Percentiles rank a stretch among this genome's conserved stretches.
Evolutionary conservation across 805 yeast genomes (phyloP).

Genomic region (Candida chauliodis): DNA sequence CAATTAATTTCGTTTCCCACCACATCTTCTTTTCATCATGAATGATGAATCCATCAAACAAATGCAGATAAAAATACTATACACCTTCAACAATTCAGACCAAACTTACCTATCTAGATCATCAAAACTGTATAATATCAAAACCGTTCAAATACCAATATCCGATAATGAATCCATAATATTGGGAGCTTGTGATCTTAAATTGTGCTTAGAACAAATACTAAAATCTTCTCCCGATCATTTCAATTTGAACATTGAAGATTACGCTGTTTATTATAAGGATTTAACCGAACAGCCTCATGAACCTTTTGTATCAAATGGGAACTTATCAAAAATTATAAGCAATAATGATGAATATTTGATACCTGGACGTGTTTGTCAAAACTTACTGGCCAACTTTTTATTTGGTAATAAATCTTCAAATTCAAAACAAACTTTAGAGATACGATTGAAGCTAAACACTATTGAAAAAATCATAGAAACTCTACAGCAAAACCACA

Average conservation of each 20-base stretch:
- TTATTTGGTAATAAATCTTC: conserved; percentile 34
- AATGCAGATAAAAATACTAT: conserved; percentile 45
- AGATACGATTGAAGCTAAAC: conserved; percentile 51
- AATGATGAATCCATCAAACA: conserved; percentile 19
- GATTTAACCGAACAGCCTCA: conserved; percentile 47
- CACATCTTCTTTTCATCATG: conserved; percentile 5
- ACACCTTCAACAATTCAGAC: conserved; percentile 40
- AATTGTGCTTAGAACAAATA: conserved; percentile 35
- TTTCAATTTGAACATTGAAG: conserved; percentile 35
- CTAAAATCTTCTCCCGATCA: conserved; percentile 39
- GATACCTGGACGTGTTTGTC: conserved; percentile 56
- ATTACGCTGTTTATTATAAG: conserved; percentile 44
- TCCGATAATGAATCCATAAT: conserved; percentile 28
- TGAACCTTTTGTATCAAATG: conserved; percentile 45
- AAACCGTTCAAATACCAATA: conserved; percentile 36
- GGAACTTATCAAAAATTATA: conserved; percentile 32
- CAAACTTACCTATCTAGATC: conserved; percentile 43
- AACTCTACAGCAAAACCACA: conserved; percentile 10
- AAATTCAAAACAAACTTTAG: conserved; percentile 48
- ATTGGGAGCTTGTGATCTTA: conserved; percentile 42
- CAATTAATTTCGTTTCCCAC: neutral
- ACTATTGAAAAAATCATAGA: conserved; percentile 23
- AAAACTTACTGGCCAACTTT: conserved; percentile 48
- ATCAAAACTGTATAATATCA: conserved; percentile 28
- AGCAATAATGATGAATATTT: conserved; percentile 18